These are phyloP conservation scores for Penicillium italicum DNA, from an alignment of 2,329 filamentous ascomycete species.

Conservation along the genomic window DNA sequence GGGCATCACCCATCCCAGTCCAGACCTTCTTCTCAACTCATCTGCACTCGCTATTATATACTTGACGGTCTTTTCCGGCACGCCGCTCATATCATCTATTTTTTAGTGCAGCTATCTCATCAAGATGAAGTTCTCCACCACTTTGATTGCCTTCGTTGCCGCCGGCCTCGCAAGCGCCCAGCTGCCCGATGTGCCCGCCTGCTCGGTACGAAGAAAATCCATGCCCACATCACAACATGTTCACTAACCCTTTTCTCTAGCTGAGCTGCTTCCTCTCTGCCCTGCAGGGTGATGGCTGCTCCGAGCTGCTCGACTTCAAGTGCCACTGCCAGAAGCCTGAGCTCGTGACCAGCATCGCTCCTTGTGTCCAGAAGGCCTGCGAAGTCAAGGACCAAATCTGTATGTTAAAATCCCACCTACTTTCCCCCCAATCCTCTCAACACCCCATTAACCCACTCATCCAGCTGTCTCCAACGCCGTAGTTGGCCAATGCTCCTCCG, in stretches of 20 bases:
- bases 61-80: slow-evolving; percentile 23
- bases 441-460: background rate
- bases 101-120: background rate
- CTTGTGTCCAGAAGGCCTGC: slow-evolving; percentile 48
- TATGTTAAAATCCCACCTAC: slow-evolving; percentile 17
- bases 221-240: background rate
- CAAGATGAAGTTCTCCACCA: slow-evolving; percentile 36
- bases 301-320: slow-evolving; percentile 46
- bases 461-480: slow-evolving; percentile 39
- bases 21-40: slow-evolving; percentile 4
- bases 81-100: background rate
- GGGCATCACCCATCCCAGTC: slow-evolving; percentile 10
- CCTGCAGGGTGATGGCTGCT: slow-evolving; percentile 45
- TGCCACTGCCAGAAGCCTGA: slow-evolving; percentile 49
- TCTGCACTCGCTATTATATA: slow-evolving; percentile 16
- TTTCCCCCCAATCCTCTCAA: too few species aligned
- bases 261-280: slow-evolving; percentile 46
- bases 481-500: slow-evolving; percentile 33
- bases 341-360: slow-evolving; percentile 42
- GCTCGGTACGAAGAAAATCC: slow-evolving; percentile 40
- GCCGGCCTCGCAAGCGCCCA: slow-evolving; percentile 47
- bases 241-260: slow-evolving; percentile 27
- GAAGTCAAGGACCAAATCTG: slow-evolving; percentile 36
- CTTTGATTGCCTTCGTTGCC: slow-evolving; percentile 39
- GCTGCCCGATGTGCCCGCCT: slow-evolving; percentile 44